phyloP scores from a whole-genome alignment of 768 basidiomycete species.

The Crepidotus variabilis region DNA sequence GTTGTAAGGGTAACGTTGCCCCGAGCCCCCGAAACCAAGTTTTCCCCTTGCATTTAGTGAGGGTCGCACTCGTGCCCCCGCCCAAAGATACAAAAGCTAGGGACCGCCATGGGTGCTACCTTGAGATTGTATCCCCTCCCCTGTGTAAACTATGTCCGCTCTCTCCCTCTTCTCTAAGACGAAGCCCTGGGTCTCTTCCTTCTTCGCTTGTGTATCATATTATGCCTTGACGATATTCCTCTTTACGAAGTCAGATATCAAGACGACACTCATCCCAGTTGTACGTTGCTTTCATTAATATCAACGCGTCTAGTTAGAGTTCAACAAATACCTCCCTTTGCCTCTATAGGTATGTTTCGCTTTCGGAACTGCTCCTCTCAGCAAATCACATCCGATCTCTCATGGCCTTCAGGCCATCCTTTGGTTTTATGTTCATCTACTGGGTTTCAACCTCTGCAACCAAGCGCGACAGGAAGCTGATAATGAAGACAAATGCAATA shows the following conservation, averaged over 20 bases:
- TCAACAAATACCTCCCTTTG: slow-evolving; percentile 1
- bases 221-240: slow-evolving; percentile 26
- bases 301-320: neutral
- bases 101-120: neutral
- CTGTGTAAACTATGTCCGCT: slow-evolving; percentile 6
- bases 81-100: slow-evolving; percentile 8
- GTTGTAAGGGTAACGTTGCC: neutral
- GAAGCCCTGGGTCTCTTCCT: slow-evolving; percentile 1
- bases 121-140: neutral
- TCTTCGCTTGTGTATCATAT: slow-evolving; percentile 12
- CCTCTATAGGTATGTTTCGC: slow-evolving; percentile 19
- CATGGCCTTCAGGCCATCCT: slow-evolving; percentile 24
- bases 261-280: slow-evolving; percentile 43
- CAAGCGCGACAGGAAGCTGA: slow-evolving; percentile 29
- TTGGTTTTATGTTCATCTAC: slow-evolving; percentile 44
- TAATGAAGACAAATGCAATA: slow-evolving; percentile 41
- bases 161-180: neutral
- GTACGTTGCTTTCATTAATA: slow-evolving; percentile 23
- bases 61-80: neutral
- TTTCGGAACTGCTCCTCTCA: slow-evolving; percentile 20
- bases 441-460: slow-evolving; percentile 43
- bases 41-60: neutral
- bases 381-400: slow-evolving; percentile 13
- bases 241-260: slow-evolving; percentile 44
- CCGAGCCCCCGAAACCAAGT: neutral